phyloP scores from a whole-genome alignment of 257 asterid genomes.

The Solanum paucissectum region DNA sequence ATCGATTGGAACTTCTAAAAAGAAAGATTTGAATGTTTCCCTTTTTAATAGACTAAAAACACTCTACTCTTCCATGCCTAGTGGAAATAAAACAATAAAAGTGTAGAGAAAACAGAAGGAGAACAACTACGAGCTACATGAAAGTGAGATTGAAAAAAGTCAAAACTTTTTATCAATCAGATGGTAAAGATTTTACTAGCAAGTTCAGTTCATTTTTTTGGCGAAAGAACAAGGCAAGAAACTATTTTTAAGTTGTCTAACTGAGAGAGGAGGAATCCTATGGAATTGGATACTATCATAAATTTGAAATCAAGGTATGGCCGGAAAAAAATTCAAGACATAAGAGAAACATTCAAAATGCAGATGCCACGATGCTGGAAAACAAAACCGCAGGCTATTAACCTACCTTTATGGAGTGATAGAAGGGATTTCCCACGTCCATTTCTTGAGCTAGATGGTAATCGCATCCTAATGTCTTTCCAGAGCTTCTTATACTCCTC shows the following conservation, averaged over 20 bases:
- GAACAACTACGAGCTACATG: neutral
- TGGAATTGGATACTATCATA: neutral
- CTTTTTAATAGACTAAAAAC: neutral
- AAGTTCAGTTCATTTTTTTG: neutral
- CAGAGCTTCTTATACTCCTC: constrained; percentile 26
- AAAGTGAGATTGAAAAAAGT: neutral
- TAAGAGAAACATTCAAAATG: neutral
- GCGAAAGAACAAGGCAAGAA: neutral
- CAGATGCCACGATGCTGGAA: neutral
- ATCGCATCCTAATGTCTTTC: neutral
- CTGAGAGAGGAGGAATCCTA: neutral
- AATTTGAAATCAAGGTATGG: neutral
- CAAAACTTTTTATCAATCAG: neutral
- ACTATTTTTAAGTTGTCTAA: neutral
- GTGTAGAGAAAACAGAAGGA: neutral
- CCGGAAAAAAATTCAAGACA: neutral
- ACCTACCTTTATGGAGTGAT: neutral
- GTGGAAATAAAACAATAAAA: neutral
- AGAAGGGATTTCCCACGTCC: neutral
- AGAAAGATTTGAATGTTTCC: neutral
- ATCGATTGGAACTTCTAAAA: neutral
- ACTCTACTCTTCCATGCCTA: neutral
- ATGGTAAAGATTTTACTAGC: neutral
- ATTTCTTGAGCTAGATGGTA: neutral
- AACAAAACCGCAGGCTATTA: neutral